These are phyloP conservation scores for Acer negundo DNA, from an alignment of 345 rosid species.

Conservation along the genomic window DNA sequence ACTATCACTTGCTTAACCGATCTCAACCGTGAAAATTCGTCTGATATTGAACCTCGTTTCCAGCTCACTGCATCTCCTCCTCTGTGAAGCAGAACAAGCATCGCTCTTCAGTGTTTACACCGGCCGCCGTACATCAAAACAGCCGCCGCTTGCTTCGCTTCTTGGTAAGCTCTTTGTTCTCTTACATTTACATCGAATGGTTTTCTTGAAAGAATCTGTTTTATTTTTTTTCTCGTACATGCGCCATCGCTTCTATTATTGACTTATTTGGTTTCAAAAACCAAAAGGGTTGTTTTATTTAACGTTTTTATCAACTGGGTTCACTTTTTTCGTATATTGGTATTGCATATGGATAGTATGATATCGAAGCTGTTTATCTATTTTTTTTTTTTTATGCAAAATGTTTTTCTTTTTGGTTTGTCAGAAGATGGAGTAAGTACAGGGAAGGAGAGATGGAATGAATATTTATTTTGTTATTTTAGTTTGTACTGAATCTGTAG, in stretches of 20 bases:
- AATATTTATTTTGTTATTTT: too few species aligned
- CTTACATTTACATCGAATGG: neutral
- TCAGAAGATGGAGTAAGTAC: neutral
- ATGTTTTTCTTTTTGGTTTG: neutral
- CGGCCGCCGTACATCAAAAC: neutral
- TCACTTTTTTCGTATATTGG: neutral
- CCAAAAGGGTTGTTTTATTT: neutral
- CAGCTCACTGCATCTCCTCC: neutral
- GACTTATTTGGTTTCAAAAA: neutral
- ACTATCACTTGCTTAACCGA: neutral
- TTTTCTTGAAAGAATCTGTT: neutral
- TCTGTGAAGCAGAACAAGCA: neutral
- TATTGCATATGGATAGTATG: neutral
- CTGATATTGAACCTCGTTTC: neutral
- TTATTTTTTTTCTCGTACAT: neutral
- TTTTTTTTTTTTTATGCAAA: neutral
- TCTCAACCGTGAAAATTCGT: slow-evolving; percentile 1
- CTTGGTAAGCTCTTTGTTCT: slow-evolving; percentile 4
- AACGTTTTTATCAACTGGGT: neutral
- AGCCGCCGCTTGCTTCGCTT: neutral
- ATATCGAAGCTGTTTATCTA: neutral
- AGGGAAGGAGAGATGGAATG: too few species aligned
- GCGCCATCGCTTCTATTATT: neutral
- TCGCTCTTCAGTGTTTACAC: neutral
- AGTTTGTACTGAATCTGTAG: neutral